Evolutionary conservation across 2,329 filamentous ascomycete genomes (phyloP), one percentile per base, ranked within the genome.

Genomic region (Aspergillus tubingensis): DNA sequence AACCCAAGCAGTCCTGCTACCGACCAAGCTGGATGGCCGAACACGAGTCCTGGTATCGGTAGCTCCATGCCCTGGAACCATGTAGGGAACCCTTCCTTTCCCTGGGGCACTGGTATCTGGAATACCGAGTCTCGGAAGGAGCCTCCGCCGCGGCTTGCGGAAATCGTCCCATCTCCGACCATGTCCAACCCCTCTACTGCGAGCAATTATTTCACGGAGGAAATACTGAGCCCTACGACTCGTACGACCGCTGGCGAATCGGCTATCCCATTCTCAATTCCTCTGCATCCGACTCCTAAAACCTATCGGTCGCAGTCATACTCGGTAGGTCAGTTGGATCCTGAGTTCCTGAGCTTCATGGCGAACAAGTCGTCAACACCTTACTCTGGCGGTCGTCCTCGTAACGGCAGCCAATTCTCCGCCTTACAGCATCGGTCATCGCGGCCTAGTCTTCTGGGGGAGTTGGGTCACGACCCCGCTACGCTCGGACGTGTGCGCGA

Each of bases 241-340:
- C 74, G 76, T 61, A 74, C 79, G 55, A 72, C 78, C 61, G 69
- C 79, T 60, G 79, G 77, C 32, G 84, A 94, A 64, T 77, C 81
- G 8, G 72, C 80, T 6, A 90, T 96, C 57, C 91, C 92, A 1
- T 96, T 96, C 70, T 85, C 91, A 6, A 96, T 96, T 66, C 92
- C 92, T 3, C 82, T 96, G 19, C 91, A 96, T 64, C 92, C 94
- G 0, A 95, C 91, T 0, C 91, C 91, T 1, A 98, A 98, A 76
- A 92, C 91, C 1, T 95, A 96, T 69, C 88, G 95, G 47, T 99
- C 95, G 5, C 92, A 97, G 76, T 98, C 95, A 4, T 98, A 98
- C 76, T 98, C 94, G 0, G 94, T 96, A 51, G 93, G 93, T 4
- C 93, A 97, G 73, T 82, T 92, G 62, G 92, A 96, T 56, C 85